These are phyloP conservation scores for Saccharomyces hybrid DNA, from an alignment of 1,139 yeast species.

Conservation along the genomic window DNA sequence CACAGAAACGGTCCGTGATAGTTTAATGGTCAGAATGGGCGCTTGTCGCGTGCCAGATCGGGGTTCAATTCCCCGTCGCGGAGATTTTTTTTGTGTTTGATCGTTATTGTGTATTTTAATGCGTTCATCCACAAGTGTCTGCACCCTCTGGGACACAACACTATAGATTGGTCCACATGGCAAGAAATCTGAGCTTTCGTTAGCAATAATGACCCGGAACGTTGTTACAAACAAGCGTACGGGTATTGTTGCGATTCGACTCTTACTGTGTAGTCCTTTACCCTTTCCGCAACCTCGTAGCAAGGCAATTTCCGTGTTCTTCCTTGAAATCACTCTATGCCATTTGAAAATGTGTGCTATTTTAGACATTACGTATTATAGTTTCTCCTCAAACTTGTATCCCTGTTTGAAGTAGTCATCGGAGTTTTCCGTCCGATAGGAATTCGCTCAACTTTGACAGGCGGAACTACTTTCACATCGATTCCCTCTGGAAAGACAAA, in stretches of 20 bases:
- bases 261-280: too few species aligned
- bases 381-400: neutral
- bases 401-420: neutral
- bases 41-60: slow-evolving; percentile 36
- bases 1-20: slow-evolving; percentile 21
- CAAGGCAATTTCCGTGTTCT: neutral
- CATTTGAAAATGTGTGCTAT: neutral
- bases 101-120: too few species aligned
- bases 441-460: slow-evolving; percentile 1
- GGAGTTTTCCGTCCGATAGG: neutral
- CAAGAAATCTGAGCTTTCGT: too few species aligned
- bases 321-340: neutral
- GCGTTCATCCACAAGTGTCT: too few species aligned
- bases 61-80: slow-evolving; percentile 36
- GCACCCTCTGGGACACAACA: too few species aligned
- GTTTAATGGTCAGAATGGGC: slow-evolving; percentile 35
- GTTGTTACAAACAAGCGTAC: too few species aligned
- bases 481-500: neutral
- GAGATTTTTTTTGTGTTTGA: slow-evolving; percentile 19
- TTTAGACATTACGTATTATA: neutral
- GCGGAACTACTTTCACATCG: neutral
- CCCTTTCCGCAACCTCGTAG: too few species aligned
- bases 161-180: too few species aligned
- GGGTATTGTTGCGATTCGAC: too few species aligned
- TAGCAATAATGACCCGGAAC: too few species aligned